Base-by-base conservation (phyloP, 1,139 yeast genomes). In the Pneumocystis murina region DNA sequence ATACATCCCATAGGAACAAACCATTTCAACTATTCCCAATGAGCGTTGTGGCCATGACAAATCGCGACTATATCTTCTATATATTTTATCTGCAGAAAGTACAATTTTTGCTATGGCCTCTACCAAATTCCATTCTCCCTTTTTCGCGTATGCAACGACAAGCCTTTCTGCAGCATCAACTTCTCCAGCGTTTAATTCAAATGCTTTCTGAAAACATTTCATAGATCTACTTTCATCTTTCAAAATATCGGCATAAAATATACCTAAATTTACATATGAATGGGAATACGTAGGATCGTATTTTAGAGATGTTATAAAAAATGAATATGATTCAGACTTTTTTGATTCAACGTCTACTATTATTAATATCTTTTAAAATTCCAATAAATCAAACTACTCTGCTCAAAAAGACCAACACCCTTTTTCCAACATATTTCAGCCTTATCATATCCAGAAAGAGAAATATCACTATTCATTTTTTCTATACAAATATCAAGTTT, bases 171-270 rank as follows among this genome's bases (percentile, higher is more conserved):
- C 96, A 0, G 98, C 87, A 1, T 75, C 77, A 10, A 86, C 76
- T 71, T 92, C 95, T 17, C 85, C 82, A 0, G 85, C 80, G 73
- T 90, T 95, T 57, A 92, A 75, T 71, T 92, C 97, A 72, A 92
- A 88, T 0, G 97, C 96, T 70, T 85, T 87, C 72, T 86, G 84
- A 72, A 85, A 92, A 74, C 97, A 91, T 71, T 88, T 90, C 65
- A 85, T 85, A 0, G 97, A 95, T 64, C 95, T 79, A 0, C 76
- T 76, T 24, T 74, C 73, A 71, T 91, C 97, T 4, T 78, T 75
- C 66, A 80, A 83, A 63, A 79, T 76, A 1, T 80, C 79, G 5
- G 80, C 74, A 70, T 89, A 90, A 40, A 89, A 78, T 55, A 80
- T 72, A 39, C 99, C 99, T 30, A 92, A 75, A 0, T 88, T 79